Evolutionary conservation across 257 asterid genomes (phyloP).

Genomic region (Solanum paucissectum): DNA sequence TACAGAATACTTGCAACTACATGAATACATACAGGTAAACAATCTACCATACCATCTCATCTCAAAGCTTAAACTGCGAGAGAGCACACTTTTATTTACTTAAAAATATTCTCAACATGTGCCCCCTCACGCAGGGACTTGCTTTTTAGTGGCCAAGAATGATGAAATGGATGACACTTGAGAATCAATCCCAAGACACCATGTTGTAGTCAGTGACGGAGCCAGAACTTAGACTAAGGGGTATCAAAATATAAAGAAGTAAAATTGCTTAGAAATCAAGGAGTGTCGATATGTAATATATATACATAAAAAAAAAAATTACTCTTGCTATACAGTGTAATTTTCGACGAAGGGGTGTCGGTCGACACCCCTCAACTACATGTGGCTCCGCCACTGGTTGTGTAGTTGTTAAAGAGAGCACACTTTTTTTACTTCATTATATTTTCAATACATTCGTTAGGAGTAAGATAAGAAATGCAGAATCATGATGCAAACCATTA

Average conservation of each 20-base stretch:
- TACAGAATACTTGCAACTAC: neutral
- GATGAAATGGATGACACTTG: neutral
- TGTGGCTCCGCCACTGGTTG: too few relatives aligned
- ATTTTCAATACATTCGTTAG: neutral
- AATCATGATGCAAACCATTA: neutral
- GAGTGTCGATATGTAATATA: too few relatives aligned
- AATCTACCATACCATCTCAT: neutral
- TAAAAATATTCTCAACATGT: neutral
- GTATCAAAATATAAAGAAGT: too few relatives aligned
- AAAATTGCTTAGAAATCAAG: too few relatives aligned
- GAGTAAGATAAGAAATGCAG: neutral
- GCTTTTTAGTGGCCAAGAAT: neutral
- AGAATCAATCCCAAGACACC: neutral
- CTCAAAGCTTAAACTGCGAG: neutral
- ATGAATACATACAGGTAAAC: neutral
- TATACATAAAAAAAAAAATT: too few relatives aligned
- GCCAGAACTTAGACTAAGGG: too few relatives aligned
- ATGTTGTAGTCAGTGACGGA: neutral
- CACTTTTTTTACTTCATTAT: neutral
- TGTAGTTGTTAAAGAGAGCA: neutral
- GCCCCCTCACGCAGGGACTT: neutral
- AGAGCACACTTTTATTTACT: neutral
- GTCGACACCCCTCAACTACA: too few relatives aligned
- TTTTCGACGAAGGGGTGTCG: too few relatives aligned
- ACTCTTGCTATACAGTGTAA: too few relatives aligned